phyloP scores from a whole-genome alignment of 2,329 filamentous ascomycete species.

The Fusarium sp. region DNA sequence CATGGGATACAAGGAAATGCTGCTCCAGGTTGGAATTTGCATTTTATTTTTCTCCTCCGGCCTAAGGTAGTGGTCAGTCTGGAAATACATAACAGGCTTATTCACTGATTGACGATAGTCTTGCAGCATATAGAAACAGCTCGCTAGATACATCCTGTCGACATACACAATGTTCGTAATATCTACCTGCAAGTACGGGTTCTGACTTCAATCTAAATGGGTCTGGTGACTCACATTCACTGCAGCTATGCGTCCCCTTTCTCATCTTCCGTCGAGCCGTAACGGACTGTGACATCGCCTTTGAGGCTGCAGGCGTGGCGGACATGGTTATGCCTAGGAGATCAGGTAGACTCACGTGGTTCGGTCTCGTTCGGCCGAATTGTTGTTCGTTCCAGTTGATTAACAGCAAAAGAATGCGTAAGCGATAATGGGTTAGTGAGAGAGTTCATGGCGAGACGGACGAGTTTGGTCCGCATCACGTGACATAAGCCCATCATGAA shows the following conservation, averaged over 20 bases:
- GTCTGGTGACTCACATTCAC: not conserved
- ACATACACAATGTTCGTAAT: fast-evolving
- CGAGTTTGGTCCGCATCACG: not conserved
- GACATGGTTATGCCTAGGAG: not conserved
- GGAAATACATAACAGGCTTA: fast-evolving
- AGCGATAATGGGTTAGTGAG: not conserved
- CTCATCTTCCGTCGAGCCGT: not conserved
- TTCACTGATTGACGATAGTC: no score
- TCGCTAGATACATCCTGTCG: fast-evolving
- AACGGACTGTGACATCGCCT: not conserved
- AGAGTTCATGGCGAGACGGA: not conserved
- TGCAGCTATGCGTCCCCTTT: not conserved
- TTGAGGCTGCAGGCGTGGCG: not conserved
- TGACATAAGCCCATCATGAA: not conserved
- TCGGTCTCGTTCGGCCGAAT: not conserved
- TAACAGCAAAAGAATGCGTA: not conserved
- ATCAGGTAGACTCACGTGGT: not conserved
- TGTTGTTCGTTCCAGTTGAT: fast-evolving
- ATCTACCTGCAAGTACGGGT: no score
- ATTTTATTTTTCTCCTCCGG: not conserved
- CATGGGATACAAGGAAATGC: not conserved
- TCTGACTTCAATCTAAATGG: fast-evolving
- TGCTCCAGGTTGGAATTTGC: not conserved
- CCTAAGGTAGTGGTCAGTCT: not conserved
- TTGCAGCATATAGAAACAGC: fast-evolving